phyloP scores from a whole-genome alignment of 2,329 filamentous ascomycete species.

The Cercospora berteroae region DNA sequence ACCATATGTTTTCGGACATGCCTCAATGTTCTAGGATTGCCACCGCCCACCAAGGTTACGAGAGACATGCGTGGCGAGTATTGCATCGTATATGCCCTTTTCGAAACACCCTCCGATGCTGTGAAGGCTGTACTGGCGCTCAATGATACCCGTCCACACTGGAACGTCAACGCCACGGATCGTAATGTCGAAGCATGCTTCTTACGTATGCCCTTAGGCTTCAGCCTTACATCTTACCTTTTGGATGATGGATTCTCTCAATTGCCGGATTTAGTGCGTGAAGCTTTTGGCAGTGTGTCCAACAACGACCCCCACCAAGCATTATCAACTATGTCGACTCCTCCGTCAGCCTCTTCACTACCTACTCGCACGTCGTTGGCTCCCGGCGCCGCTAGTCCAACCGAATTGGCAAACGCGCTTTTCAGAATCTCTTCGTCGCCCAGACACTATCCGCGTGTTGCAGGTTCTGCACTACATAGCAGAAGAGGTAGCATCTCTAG shows the following conservation, averaged over 20 bases:
- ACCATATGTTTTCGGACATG: constrained; percentile 16
- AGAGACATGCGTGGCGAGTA: constrained; percentile 16
- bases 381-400: constrained; percentile 8
- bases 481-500: constrained; percentile 10
- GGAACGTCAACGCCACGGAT: constrained; percentile 10
- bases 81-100: constrained; percentile 13
- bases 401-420: constrained; percentile 12
- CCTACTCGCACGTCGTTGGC: neutral
- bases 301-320: constrained; percentile 6
- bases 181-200: constrained; percentile 13
- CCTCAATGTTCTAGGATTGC: constrained; percentile 12
- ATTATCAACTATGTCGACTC: neutral
- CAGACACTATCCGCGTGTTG: constrained; percentile 9
- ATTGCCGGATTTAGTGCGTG: constrained; percentile 9
- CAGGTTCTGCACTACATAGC: constrained; percentile 11
- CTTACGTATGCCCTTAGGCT: constrained; percentile 6
- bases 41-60: constrained; percentile 6
- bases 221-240: constrained; percentile 12
- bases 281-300: constrained; percentile 4
- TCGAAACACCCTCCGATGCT: constrained; percentile 11
- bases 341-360: neutral
- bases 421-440: constrained; percentile 10
- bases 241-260: constrained; percentile 9
- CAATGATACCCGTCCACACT: constrained; percentile 8
- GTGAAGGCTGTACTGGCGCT: neutral